phyloP scores from a whole-genome alignment of 2,329 filamentous ascomycete species.

The Orbilia brochopaga region DNA sequence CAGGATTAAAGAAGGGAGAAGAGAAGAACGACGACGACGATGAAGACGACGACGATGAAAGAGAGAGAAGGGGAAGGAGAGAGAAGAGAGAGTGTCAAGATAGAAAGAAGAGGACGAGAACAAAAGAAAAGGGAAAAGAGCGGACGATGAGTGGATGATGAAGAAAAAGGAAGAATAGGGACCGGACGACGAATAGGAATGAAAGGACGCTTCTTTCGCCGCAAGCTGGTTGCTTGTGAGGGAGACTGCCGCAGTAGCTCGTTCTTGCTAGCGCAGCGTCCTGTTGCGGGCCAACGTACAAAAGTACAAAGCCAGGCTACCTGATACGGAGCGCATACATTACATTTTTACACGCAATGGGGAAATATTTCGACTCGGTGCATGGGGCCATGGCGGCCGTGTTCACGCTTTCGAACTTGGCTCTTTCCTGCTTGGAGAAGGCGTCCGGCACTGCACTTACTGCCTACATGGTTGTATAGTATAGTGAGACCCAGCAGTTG shows the following conservation, averaged over 20 bases:
- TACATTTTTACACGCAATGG: slow-evolving; percentile 5
- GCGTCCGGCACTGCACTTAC: too few species aligned
- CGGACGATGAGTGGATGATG: slow-evolving; percentile 53
- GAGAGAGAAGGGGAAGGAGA: slow-evolving; percentile 47
- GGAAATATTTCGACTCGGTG: too few species aligned
- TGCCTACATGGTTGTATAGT: too few species aligned
- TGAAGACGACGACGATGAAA: slow-evolving; percentile 38
- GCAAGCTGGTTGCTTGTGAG: slow-evolving; percentile 25
- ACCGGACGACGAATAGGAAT: slow-evolving; percentile 50
- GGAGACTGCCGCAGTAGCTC: slow-evolving; percentile 22
- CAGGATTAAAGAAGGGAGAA: slow-evolving; percentile 47
- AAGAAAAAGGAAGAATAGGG: slow-evolving; percentile 51
- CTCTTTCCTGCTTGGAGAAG: slow-evolving; percentile 33
- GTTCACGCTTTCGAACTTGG: too few species aligned
- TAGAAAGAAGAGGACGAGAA: slow-evolving; percentile 47
- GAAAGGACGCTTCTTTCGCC: slow-evolving; percentile 42
- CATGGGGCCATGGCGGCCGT: too few species aligned
- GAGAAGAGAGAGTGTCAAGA: slow-evolving; percentile 39
- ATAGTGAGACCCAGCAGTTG: slow-evolving; percentile 39
- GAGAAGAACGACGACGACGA: slow-evolving; percentile 50
- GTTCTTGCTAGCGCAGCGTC: slow-evolving; percentile 20
- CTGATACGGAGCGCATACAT: background rate
- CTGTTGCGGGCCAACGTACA: slow-evolving; percentile 34
- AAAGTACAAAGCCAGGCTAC: slow-evolving; percentile 21
- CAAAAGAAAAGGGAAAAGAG: slow-evolving; percentile 52